Conservation (phyloP, 2,329 filamentous ascomycete genomes). For the Fusarium avenaceum region DNA sequence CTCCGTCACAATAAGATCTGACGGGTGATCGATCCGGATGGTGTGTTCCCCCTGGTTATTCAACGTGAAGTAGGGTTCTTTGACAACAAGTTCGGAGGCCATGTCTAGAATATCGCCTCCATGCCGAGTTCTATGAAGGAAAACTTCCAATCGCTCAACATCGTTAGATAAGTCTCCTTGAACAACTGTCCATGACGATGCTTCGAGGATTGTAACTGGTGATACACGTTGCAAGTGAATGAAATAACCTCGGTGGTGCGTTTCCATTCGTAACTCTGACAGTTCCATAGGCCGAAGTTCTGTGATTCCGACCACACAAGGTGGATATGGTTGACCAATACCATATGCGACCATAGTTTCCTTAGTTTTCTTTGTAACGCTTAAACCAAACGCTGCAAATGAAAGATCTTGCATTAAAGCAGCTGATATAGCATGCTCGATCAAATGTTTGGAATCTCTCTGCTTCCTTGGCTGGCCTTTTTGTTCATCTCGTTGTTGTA, state of each 20-base stretch:
- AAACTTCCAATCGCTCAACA: constrained; percentile 50
- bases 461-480: constrained; percentile 39
- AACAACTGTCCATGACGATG: constrained; percentile 52
- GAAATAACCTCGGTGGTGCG: constrained; percentile 48
- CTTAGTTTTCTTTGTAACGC: constrained; percentile 22
- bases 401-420: constrained; percentile 55
- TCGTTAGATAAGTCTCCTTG: constrained; percentile 45
- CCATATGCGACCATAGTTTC: constrained; percentile 50
- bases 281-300: constrained; percentile 47
- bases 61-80: constrained; percentile 64
- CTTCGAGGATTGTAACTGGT: constrained; percentile 43
- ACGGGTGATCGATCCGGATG: constrained; percentile 56
- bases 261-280: constrained; percentile 48
- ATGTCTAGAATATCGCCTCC: constrained; percentile 54
- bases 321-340: constrained; percentile 48
- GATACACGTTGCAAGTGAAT: constrained; percentile 49
- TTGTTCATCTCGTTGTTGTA: constrained; percentile 43
- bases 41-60: constrained; percentile 57
- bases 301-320: constrained; percentile 36
- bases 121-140: constrained; percentile 53
- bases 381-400: constrained; percentile 30
- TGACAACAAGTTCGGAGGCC: constrained; percentile 56
- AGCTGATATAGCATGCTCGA: constrained; percentile 47
- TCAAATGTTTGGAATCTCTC: constrained; percentile 35
- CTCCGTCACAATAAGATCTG: constrained; percentile 46